Evolutionary conservation across 1,284 basidiomycete species (phyloP).

Genomic region (Volvariella surrecta): DNA sequence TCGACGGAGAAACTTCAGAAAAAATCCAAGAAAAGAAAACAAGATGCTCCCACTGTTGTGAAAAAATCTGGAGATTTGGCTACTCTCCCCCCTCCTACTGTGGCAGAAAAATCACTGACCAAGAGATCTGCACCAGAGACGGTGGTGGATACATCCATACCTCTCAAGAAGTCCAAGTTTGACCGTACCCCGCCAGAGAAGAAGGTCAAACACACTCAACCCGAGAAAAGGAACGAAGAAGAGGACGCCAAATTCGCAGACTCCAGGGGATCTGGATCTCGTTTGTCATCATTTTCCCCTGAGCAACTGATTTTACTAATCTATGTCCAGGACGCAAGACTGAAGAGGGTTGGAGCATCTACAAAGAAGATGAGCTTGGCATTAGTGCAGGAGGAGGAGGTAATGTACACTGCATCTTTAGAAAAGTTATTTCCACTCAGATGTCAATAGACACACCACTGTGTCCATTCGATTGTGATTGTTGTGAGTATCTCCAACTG

Average conservation of each 20-base stretch:
- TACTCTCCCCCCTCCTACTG: conserved; percentile 12
- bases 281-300: conserved; percentile 37
- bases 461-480: conserved; percentile 80
- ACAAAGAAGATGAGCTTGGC: conserved; percentile 81
- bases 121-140: conserved; percentile 46
- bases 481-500: conserved; percentile 47
- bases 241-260: conserved; percentile 62
- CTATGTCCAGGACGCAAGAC: conserved; percentile 60
- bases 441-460: conserved; percentile 46
- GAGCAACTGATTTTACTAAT: conserved; percentile 3
- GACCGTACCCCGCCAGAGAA: conserved; percentile 22
- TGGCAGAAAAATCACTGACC: conserved; percentile 16
- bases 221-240: conserved; percentile 11
- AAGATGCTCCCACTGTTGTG: conserved; percentile 14
- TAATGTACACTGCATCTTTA: conserved; percentile 26
- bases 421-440: conserved; percentile 16
- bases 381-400: conserved; percentile 72
- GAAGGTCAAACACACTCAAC: conserved; percentile 11
- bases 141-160: conserved; percentile 47
- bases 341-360: conserved; percentile 78
- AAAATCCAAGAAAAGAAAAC: conserved; percentile 34
- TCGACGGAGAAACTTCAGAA: conserved; percentile 20
- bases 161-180: conserved; percentile 18
- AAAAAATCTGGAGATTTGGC: conserved; percentile 9
- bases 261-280: conserved; percentile 64